phyloP scores from a whole-genome alignment of 371 early-diverging fungal genomes.

The Zopfochytrium polystomum region DNA sequence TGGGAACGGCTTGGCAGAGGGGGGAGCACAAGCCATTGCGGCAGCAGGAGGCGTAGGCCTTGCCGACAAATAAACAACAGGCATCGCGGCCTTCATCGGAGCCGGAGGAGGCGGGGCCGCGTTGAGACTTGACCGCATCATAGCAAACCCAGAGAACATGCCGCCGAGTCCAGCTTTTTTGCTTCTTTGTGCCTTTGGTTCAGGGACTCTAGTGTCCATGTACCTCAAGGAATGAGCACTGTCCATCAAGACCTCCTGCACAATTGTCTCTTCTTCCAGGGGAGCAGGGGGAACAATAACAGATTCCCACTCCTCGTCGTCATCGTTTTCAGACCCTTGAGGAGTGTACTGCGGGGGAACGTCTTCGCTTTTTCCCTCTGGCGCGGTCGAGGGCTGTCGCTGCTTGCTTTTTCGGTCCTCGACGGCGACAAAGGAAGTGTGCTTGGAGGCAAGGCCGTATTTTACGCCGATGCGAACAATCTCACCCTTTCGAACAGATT shows the following conservation, averaged over 20 bases:
- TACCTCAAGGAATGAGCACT: neutral
- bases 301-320: neutral
- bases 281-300: neutral
- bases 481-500: conserved; percentile 5
- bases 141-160: neutral
- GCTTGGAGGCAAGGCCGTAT: conserved; percentile 22
- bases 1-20: conserved; percentile 6
- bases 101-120: no score
- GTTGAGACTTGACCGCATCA: no score
- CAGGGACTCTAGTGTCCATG: no score
- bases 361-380: neutral
- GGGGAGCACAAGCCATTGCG: conserved; percentile 6
- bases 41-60: conserved; percentile 3
- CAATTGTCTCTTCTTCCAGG: neutral
- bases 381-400: neutral
- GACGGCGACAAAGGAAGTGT: conserved; percentile 23
- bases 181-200: no score
- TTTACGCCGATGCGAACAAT: conserved; percentile 26
- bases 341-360: neutral
- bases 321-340: neutral
- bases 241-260: neutral
- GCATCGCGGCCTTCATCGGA: no score
- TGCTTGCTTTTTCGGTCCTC: conserved; percentile 15
- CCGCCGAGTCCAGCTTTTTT: neutral
- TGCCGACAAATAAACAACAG: conserved; percentile 9